Evolutionary conservation across 2,329 filamentous ascomycete genomes (phyloP), one percentile per base, ranked within the genome.

Genomic region (Ilyonectria destructans): DNA sequence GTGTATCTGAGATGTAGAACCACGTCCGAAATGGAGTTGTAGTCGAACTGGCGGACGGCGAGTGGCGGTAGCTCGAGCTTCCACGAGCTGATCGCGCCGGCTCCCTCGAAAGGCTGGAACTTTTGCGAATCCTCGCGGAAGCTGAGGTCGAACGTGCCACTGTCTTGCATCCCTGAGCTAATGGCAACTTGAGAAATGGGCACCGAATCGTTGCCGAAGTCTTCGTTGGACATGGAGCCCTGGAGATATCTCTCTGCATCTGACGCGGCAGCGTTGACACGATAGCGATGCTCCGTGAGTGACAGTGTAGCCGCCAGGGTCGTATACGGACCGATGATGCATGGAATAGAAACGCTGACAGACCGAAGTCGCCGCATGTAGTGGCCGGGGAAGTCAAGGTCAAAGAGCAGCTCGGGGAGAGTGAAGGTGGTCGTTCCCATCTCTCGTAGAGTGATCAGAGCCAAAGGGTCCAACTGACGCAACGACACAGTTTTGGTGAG

Each of bases 321-420:
- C 1, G 71, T 74, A 62, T 79, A 79, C 2, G 81, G 80, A 0
- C 78, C 78, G 7, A 58, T 48, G 6, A 70, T 21, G 62, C 75
- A 79, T 0, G 77, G 80, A 7, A 84, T 76, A 1, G 80, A 72
- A 1, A 83, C 17, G 2, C 75, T 45, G 0, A 83, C 78, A 37
- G 75, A 67, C 31, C 73, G 74, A 67, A 83, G 78, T 4, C 79
- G 76, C 1, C 82, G 78, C 13, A 75, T 54, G 70, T 82, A 83
- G 71, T 83, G 82, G 2, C 82, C 81, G 1, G 82, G 82, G 66
- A 76, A 82, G 73, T 82, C 81, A 54, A 82, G 68, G 71, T 83
- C 81, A 68, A 79, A 82, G 4, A 80, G 45, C 10, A 71, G 31
- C 69, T 84, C 81, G 8, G 77, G 75, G 1, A 68, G 10, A 2